These are phyloP conservation scores for Aspergillus sp. DNA, from an alignment of 2,329 filamentous ascomycete species.

Conservation along the genomic window DNA sequence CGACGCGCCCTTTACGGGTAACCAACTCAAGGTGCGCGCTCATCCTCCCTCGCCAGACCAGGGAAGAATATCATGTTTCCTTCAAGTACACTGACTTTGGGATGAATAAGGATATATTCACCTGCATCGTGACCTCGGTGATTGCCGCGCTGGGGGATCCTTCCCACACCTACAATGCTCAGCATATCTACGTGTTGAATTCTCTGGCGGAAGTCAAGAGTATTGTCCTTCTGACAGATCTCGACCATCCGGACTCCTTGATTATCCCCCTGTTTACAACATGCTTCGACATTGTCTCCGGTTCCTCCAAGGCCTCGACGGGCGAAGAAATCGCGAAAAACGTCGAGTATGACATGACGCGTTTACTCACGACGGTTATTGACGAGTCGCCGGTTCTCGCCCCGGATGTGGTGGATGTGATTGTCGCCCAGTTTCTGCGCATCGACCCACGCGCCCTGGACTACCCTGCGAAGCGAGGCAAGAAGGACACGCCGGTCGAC, in stretches of 20 bases:
- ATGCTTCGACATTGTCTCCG: conserved; percentile 89
- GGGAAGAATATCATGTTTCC: not conserved
- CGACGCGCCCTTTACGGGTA: conserved; percentile 86
- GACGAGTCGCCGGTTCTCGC: conserved; percentile 81
- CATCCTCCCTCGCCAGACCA: not conserved
- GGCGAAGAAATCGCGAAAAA: conserved; percentile 88
- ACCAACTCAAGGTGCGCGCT: conserved; percentile 76
- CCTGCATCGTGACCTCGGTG: conserved; percentile 78
- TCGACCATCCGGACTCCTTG: conserved; percentile 76
- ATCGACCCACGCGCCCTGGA: conserved; percentile 66
- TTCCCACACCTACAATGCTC: conserved; percentile 83
- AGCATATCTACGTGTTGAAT: conserved; percentile 86
- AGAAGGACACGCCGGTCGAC: conserved; percentile 57
- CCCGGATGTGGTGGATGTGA: conserved; percentile 80
- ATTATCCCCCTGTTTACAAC: conserved; percentile 79
- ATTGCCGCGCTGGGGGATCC: conserved; percentile 84
- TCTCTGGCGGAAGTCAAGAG: conserved; percentile 93
- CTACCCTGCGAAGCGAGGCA: conserved; percentile 57
- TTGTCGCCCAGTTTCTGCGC: conserved; percentile 92
- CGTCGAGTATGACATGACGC: conserved; percentile 88
- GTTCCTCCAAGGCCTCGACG: conserved; percentile 68
- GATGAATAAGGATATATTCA: conserved; percentile 76
- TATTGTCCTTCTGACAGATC: conserved; percentile 84
- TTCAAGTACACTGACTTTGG: not conserved
- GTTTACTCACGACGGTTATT: conserved; percentile 78